phyloP scores from a whole-genome alignment of 2,329 filamentous ascomycete genomes.

The Alternaria consortialis region DNA sequence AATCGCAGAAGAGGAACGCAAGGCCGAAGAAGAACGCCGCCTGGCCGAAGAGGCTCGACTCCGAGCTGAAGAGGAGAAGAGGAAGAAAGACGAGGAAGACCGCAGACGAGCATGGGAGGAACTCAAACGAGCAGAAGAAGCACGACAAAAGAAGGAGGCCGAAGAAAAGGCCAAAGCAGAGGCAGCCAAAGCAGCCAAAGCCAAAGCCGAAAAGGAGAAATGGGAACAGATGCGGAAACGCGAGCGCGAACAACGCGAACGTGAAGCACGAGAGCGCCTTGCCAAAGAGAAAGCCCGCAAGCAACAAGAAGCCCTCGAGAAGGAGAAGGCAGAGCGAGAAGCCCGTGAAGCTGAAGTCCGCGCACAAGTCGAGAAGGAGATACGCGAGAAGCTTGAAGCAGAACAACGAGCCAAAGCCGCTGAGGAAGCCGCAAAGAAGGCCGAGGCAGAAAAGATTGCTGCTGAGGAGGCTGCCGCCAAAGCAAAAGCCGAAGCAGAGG shows the following conservation, averaged over 20 bases:
- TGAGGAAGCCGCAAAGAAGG: constrained; percentile 50
- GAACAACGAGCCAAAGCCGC: constrained; percentile 51
- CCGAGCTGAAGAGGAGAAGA: constrained; percentile 55
- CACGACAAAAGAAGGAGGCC: constrained; percentile 39
- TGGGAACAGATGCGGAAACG: constrained; percentile 61
- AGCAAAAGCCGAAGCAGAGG: constrained; percentile 41
- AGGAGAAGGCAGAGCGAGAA: constrained; percentile 51
- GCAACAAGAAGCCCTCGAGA: constrained; percentile 54
- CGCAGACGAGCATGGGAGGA: constrained; percentile 57
- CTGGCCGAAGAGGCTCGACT: constrained; percentile 53
- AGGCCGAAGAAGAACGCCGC: constrained; percentile 46
- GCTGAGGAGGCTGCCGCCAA: constrained; percentile 41
- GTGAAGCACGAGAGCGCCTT: constrained; percentile 58
- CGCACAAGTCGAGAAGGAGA: constrained; percentile 53
- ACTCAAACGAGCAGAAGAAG: constrained; percentile 49
- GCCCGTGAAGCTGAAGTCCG: constrained; percentile 48
- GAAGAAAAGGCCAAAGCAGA: constrained; percentile 60
- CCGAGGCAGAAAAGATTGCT: constrained; percentile 49
- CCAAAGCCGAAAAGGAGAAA: constrained; percentile 60
- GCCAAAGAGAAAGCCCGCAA: constrained; percentile 52
- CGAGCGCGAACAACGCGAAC: constrained; percentile 59
- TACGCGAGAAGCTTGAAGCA: constrained; percentile 53
- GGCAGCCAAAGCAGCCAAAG: constrained; percentile 55
- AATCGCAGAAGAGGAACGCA: constrained; percentile 58
- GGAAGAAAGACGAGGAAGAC: constrained; percentile 54